phyloP scores from a whole-genome alignment of 2,329 filamentous ascomycete genomes.

The Alternaria sp. region DNA sequence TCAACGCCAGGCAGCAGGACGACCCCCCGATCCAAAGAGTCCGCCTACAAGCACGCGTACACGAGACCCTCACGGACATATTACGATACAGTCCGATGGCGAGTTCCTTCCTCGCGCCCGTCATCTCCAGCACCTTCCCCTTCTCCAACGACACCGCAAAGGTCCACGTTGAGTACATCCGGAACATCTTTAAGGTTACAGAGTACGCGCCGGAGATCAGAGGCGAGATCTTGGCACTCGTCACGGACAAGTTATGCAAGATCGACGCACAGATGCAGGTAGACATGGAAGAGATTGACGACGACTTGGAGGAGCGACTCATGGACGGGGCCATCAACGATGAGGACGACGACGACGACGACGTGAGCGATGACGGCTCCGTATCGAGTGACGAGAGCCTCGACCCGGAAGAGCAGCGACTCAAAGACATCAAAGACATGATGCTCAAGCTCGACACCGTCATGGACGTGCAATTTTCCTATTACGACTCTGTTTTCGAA shows the following conservation, averaged over 20 bases:
- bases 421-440: constrained; percentile 77
- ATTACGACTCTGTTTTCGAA: constrained; percentile 77
- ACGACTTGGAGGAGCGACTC: constrained; percentile 79
- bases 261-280: constrained; percentile 95
- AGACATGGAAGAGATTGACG: constrained; percentile 90
- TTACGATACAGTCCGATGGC: constrained; percentile 83
- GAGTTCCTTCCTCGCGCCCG: constrained; percentile 69
- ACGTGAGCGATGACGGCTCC: constrained; percentile 73
- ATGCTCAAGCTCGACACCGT: constrained; percentile 91
- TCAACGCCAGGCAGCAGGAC: constrained; percentile 60
- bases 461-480: constrained; percentile 83
- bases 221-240: constrained; percentile 79
- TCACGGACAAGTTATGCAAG: constrained; percentile 86
- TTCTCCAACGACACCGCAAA: constrained; percentile 77
- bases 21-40: constrained; percentile 65
- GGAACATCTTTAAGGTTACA: constrained; percentile 79
- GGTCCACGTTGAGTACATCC: constrained; percentile 84
- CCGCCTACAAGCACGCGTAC: constrained; percentile 74
- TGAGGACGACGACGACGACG: constrained; percentile 56
- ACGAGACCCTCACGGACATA: constrained; percentile 76
- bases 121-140: constrained; percentile 74
- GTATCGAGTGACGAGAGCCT: constrained; percentile 68
- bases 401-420: constrained; percentile 63
- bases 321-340: constrained; percentile 61
- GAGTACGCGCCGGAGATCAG: constrained; percentile 79